Evolutionary conservation across 2,329 filamentous ascomycete genomes (phyloP), one percentile per base, ranked within the genome.

Genomic region (Aschersonia sp.): DNA sequence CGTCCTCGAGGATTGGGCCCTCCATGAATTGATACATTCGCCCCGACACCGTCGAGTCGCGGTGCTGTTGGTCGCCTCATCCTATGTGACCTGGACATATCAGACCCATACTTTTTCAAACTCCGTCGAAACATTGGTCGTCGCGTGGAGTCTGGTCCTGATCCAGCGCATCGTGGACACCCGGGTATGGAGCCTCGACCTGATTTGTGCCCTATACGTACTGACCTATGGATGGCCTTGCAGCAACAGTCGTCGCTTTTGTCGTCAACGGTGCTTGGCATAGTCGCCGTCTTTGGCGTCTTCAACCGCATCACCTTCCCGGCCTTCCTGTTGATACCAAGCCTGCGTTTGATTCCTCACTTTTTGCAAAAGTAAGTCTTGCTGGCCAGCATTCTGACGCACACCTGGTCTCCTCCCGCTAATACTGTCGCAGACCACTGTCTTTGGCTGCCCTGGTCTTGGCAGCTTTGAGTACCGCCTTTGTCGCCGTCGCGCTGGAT

Each of bases 101-200:
- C 92, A 98, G 67, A 92, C 87, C 14, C 92, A 98, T 66, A 97
- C 92, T 10, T 97, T 98, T 64, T 97, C 90, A 53, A 98, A 98
- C 67, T 94, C 90, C 52, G 77, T 97, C 55, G 92, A 98, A 69
- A 97, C 92, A 3, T 71, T 98, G 56, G 76, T 90, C 46, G 88
- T 98, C 46, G 78, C 87, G 47, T 98, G 92, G 92, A 89, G 85
- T 59, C 68, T 98, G 63, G 89, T 97, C 44, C 68, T 98, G 63
- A 89, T 96, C 52, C 81, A 86, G 64, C 82, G 90, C 61, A 92
- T 97, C 55, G 72, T 84, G 43, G 81, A 83, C 54, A 79, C 83
- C 58, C 85, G 83, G 68, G 87, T 92, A 71, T 43, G 76, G 22
- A 22, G 22, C 22, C 22, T 22, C 22, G 22, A 22, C 22, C 22